phyloP scores from a whole-genome alignment of 2,329 filamentous ascomycete species.

The Cladorrhinum sp. region DNA sequence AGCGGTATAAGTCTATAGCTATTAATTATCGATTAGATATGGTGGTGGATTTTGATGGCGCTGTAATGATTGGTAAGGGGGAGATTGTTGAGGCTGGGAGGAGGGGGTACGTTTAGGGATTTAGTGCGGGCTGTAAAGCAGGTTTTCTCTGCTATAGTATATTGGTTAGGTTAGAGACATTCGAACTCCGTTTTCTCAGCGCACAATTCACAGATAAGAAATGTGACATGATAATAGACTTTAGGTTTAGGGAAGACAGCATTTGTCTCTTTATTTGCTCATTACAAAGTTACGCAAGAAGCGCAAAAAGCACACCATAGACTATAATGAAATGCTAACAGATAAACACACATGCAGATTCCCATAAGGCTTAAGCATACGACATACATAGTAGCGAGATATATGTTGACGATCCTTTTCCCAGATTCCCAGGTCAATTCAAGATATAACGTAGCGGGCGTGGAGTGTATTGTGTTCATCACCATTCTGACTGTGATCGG shows the following conservation, averaged over 20 bases:
- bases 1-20: slow-evolving; percentile 51
- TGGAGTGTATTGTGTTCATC: background rate
- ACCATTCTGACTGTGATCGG: background rate
- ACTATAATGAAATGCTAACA: background rate
- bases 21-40: slow-evolving; percentile 47
- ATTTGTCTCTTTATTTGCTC: too few relatives aligned
- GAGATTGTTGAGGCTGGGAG: slow-evolving; percentile 40
- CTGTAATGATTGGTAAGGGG: slow-evolving; percentile 50
- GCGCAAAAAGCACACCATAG: background rate
- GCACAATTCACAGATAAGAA: too few relatives aligned
- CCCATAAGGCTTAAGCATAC: background rate
- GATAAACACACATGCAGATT: background rate
- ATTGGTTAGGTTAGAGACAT: too few relatives aligned
- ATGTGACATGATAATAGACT: too few relatives aligned
- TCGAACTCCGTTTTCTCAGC: too few relatives aligned
- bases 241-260: too few relatives aligned
- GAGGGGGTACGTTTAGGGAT: slow-evolving; percentile 22
- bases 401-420: background rate
- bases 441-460: background rate
- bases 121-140: slow-evolving; percentile 23
- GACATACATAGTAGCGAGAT: background rate
- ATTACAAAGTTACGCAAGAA: background rate
- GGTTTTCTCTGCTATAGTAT: too few relatives aligned
- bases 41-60: slow-evolving; percentile 51
- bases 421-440: background rate